phyloP scores from a whole-genome alignment of 345 rosid genomes.

The Iberis pinnata region DNA sequence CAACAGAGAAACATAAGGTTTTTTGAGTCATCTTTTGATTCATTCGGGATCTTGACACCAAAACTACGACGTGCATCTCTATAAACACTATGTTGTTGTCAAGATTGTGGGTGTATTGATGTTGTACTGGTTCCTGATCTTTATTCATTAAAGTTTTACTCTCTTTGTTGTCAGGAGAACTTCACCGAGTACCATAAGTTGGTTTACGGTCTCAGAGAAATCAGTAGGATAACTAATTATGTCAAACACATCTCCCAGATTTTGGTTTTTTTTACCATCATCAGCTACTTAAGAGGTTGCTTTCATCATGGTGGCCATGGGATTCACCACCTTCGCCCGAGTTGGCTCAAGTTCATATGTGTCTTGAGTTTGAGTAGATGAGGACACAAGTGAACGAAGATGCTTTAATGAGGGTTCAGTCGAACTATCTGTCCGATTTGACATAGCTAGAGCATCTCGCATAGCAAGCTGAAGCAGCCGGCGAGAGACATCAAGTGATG shows the following conservation, averaged over 20 bases:
- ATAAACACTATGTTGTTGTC: constrained; percentile 34
- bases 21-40: too few species aligned
- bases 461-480: constrained; percentile 88
- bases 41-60: too few species aligned
- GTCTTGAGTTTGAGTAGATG: constrained; percentile 43
- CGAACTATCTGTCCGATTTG: constrained; percentile 37
- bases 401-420: constrained; percentile 62
- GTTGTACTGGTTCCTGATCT: constrained; percentile 24
- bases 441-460: constrained; percentile 76
- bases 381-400: constrained; percentile 69
- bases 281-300: constrained; percentile 83
- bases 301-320: constrained; percentile 64
- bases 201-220: constrained; percentile 31
- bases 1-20: too few species aligned
- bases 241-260: constrained; percentile 70
- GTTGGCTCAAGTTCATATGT: constrained; percentile 35
- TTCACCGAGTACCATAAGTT: constrained; percentile 30
- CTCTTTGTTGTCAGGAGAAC: constrained; percentile 38
- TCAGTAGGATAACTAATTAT: constrained; percentile 52
- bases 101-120: constrained; percentile 32
- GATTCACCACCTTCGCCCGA: constrained; percentile 55
- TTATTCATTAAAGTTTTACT: constrained; percentile 32
- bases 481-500: constrained; percentile 59
- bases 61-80: too few species aligned
- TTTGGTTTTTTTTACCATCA: constrained; percentile 52